Conservation (phyloP, 108 stramenopile genomes). For the Cyclotella kingstonii region DNA sequence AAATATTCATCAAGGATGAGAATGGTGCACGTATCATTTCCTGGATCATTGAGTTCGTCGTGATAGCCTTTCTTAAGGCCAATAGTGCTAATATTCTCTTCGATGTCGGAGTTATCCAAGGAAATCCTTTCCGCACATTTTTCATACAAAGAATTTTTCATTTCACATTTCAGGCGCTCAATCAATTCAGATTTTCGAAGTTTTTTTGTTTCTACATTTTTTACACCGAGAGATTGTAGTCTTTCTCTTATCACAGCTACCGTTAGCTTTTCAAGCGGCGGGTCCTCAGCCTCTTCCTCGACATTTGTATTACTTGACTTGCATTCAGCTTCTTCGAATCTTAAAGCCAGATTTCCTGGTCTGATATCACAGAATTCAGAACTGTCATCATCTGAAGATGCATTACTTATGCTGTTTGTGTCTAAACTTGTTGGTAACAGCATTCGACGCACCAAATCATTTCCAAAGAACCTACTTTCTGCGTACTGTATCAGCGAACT, state of each 20-base stretch:
- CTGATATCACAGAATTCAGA: slow-evolving; percentile 38
- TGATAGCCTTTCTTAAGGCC: not conserved
- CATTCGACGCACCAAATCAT: slow-evolving; percentile 11
- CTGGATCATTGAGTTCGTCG: not conserved
- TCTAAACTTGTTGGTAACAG: slow-evolving; percentile 11
- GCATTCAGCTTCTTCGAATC: slow-evolving; percentile 59
- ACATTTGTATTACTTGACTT: slow-evolving; percentile 3
- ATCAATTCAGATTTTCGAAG: slow-evolving; percentile 60
- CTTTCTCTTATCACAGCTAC: slow-evolving; percentile 59
- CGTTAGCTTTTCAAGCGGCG: slow-evolving; percentile 55
- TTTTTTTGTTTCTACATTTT: slow-evolving; percentile 25
- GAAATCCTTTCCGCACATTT: not conserved
- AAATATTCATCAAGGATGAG: slow-evolving; percentile 93
- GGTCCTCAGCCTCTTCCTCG: slow-evolving; percentile 14
- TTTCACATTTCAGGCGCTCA: slow-evolving; percentile 45
- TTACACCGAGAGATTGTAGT: slow-evolving; percentile 27
- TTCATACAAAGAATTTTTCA: slow-evolving; percentile 6
- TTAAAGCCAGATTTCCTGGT: slow-evolving; percentile 54
- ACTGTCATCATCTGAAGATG: slow-evolving; percentile 22
- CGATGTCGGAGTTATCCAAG: too few relatives aligned
- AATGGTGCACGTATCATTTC: slow-evolving; percentile 44
- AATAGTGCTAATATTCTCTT: too few relatives aligned
- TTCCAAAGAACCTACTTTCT: slow-evolving; percentile 49
- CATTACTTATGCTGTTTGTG: not conserved
- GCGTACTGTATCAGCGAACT: slow-evolving; percentile 39